Percentiles rank a stretch among this genome's conserved stretches.
phyloP scores from a whole-genome alignment of 2,329 filamentous ascomycete genomes.

The Leptographium radiaticola region DNA sequence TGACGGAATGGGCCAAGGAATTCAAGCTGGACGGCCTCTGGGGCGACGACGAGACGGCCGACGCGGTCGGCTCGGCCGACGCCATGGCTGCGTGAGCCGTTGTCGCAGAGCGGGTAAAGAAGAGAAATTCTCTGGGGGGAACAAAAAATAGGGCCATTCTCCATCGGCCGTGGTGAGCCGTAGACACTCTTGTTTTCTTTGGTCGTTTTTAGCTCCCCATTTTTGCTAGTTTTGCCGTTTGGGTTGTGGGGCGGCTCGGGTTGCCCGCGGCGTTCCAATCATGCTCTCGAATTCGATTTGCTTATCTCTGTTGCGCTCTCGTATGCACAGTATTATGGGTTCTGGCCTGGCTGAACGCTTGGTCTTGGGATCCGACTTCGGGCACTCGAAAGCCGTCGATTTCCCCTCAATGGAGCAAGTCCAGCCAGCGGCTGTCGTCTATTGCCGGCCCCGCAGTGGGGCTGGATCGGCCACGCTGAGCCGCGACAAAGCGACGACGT shows the following conservation, averaged over 20 bases:
- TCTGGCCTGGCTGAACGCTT: too few species aligned
- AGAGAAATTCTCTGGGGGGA: neutral
- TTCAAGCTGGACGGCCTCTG: constrained; percentile 91
- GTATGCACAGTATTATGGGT: too few species aligned
- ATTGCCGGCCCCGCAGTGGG: neutral
- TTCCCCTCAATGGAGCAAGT: neutral
- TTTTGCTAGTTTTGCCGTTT: neutral
- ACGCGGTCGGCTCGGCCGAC: constrained; percentile 13
- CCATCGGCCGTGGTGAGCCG: neutral
- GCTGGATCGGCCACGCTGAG: neutral
- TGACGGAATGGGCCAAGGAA: constrained; percentile 85
- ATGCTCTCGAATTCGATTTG: neutral
- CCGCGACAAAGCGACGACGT: neutral
- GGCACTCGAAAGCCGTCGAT: neutral
- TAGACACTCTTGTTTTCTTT: neutral
- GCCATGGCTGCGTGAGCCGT: constrained; percentile 36
- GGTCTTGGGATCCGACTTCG: too few species aligned
- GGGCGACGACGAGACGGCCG: constrained; percentile 44
- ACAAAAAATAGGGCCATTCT: neutral
- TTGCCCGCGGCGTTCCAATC: neutral
- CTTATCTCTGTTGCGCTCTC: too few species aligned
- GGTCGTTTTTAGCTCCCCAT: neutral
- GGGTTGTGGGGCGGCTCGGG: neutral
- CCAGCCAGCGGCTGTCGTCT: neutral
- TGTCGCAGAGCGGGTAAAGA: neutral